Evolutionary conservation across 768 basidiomycete species (phyloP), one percentile per base, ranked within the genome.

Genomic region (Tylopilus rubrobrunneus): DNA sequence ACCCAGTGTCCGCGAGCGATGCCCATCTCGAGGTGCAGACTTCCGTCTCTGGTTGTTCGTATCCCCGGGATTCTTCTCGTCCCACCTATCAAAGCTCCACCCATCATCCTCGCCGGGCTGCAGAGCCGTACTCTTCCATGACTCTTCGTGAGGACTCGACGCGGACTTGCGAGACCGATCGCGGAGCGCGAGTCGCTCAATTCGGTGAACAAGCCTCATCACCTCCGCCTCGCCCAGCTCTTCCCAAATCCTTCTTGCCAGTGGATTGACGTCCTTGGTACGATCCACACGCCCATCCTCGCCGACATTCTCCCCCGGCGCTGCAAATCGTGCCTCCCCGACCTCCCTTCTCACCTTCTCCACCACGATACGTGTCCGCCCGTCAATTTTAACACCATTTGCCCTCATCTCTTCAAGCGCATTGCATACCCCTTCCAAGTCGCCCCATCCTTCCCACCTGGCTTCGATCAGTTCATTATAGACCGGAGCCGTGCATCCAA

Each of bases 391-490:
- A 12, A 96, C 84, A 14, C 88, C 89, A 60, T 94, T 92, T 37
- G 83, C 76, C 23, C 73, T 69, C 92, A 97, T 95, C 67, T 95
- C 93, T 53, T 85, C 78, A 17, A 96, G 69, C 6, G 86, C 82
- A 19, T 81, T 78, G 49, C 80, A 80, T 0, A 93, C 85, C 27
- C 87, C 89, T 44, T 79, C 77, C 34, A 94, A 71, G 71, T 96
- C 92, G n/a, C 81, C 81, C 74, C 95, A 91, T 51, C 78, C 82
- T 8, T 74, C 71, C 95, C 95, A 98, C 19, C 83, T 82, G n/a
- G 89, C 92, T 62, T 82, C 76, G 27, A 98, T 81, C 19, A 94
- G 77, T 66, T 96, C 92, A 68, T 94, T 92, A 71, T 96, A 97
- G 1, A 86, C 88, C 10, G 78, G 78, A 0, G 93, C 89, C 10